Evolutionary conservation across 805 yeast species (phyloP).

Genomic region (Saccharomycopsis fodiens): DNA sequence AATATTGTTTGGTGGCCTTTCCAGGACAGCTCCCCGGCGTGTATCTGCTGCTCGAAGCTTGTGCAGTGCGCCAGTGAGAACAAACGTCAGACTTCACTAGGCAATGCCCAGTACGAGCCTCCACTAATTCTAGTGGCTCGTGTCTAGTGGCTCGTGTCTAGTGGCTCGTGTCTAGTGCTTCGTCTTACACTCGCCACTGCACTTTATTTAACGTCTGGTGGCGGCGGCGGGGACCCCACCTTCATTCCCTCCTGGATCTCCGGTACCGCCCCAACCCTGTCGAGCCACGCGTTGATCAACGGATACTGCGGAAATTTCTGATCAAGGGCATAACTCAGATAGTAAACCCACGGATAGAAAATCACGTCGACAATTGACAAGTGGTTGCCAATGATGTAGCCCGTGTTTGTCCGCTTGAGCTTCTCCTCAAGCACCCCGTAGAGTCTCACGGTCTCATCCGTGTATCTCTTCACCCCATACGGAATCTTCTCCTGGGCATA

Average conservation of each 20-base stretch:
- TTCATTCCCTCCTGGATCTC: slow-evolving; percentile 30
- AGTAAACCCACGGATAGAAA: slow-evolving; percentile 39
- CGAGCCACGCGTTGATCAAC: slow-evolving; percentile 33
- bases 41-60: too few relatives aligned
- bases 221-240: too few relatives aligned
- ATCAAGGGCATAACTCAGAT: slow-evolving; percentile 22
- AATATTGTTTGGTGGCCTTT: too few relatives aligned
- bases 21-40: too few relatives aligned
- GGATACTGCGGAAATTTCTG: slow-evolving; percentile 33
- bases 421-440: slow-evolving; percentile 47
- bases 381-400: slow-evolving; percentile 54
- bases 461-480: slow-evolving; percentile 46
- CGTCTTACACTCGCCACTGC: too few relatives aligned
- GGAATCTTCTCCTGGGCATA: slow-evolving; percentile 45
- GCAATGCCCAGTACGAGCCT: too few relatives aligned
- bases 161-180: too few relatives aligned
- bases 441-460: slow-evolving; percentile 44
- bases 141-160: too few relatives aligned
- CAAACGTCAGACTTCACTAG: too few relatives aligned
- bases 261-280: slow-evolving; percentile 28
- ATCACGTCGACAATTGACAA: slow-evolving; percentile 53
- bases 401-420: slow-evolving; percentile 38
- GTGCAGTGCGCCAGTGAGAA: too few relatives aligned
- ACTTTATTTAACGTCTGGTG: too few relatives aligned
- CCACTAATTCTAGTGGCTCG: too few relatives aligned